A percentile compares a stretch with the other conserved stretches of the same genome.
Evolutionary conservation across 1,284 basidiomycete genomes (phyloP).

Genomic region (Pyrrhoderma lamaoense): DNA sequence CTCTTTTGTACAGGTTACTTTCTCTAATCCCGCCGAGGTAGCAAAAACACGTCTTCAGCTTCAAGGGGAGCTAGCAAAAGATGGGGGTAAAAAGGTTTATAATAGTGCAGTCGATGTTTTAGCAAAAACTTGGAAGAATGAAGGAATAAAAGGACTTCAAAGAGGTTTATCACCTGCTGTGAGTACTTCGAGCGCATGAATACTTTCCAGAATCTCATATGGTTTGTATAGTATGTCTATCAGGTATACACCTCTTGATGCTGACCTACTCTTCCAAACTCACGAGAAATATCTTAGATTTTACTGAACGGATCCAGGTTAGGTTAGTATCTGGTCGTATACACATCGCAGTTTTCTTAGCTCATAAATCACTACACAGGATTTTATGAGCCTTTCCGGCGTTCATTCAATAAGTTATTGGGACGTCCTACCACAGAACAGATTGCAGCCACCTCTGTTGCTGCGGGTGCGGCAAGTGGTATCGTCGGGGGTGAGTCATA

Average conservation of each 20-base stretch:
- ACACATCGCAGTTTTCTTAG: too few relatives aligned
- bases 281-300: slow-evolving; percentile 42
- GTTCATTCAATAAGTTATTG: slow-evolving; percentile 58
- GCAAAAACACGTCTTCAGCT: slow-evolving; percentile 92
- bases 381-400: slow-evolving; percentile 92
- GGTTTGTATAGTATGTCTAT: slow-evolving; percentile 67
- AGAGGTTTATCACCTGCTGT: slow-evolving; percentile 87
- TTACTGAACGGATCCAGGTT: slow-evolving; percentile 92
- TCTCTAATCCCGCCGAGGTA: slow-evolving; percentile 85
- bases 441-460: slow-evolving; percentile 65
- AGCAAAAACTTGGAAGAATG: slow-evolving; percentile 83
- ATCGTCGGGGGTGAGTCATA: slow-evolving; percentile 71
- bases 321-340: slow-evolving; percentile 40
- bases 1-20: slow-evolving; percentile 51
- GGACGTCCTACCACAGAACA: slow-evolving; percentile 62
- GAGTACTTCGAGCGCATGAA: slow-evolving; percentile 30
- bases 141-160: slow-evolving; percentile 88
- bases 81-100: slow-evolving; percentile 74
- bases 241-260: slow-evolving; percentile 53
- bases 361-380: slow-evolving; percentile 38
- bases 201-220: slow-evolving; percentile 1
- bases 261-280: not conserved
- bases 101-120: slow-evolving; percentile 84
- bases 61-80: slow-evolving; percentile 85
- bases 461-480: slow-evolving; percentile 85